Evolutionary conservation across 1,284 basidiomycete genomes (phyloP), one percentile per base, ranked within the genome.

Genomic region (Cryptococcus sp.): DNA sequence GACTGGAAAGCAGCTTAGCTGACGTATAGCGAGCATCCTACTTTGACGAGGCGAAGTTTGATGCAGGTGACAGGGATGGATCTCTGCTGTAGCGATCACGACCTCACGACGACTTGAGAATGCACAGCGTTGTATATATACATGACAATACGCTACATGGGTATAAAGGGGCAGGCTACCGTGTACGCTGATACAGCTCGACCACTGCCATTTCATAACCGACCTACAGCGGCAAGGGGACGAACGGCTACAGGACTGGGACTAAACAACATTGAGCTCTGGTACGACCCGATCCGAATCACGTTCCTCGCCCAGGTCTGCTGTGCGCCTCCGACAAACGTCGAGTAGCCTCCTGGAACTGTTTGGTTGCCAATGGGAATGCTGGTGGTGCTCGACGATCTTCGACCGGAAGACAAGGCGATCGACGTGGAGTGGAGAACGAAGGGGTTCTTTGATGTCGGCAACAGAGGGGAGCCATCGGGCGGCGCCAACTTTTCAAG

Each of bases 11-110:
- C 24, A 23, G 14, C 4, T 12, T 19, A 23, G 16, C 24, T n/a
- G 51, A 18, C 32, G 28, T 36, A 22, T 48, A 73, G 71, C 49
- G 83, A 36, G 90, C 87, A 34, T 78, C 83, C 57, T 94, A 93
- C 69, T 93, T 86, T 65, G 77, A 86, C 2, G 87, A 92, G 68
- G 59, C 52, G 34, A 69, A 72, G 36, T 92, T 76, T 45, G 59
- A 71, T 21, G 48, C 51, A 5, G 71, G 71, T 1, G 70, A 72
- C 4, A 54, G 72, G 24, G 71, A 73, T 45, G 72, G 68, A 11
- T 35, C 48, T 16, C 28, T 57, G 2, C 9, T 51, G n/a, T 53
- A 43, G 35, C 7, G 4, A 14, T 14, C 7, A 31, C 28, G 9
- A 7, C 9, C 14, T 31, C 28, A 14, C 28, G 28, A 31, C 14